A percentile compares a stretch with the other conserved stretches of the same genome.
These are phyloP conservation scores for Alternaria hordeiaustralica DNA, from an alignment of 2,329 filamentous ascomycete genomes.

Conservation along the genomic window DNA sequence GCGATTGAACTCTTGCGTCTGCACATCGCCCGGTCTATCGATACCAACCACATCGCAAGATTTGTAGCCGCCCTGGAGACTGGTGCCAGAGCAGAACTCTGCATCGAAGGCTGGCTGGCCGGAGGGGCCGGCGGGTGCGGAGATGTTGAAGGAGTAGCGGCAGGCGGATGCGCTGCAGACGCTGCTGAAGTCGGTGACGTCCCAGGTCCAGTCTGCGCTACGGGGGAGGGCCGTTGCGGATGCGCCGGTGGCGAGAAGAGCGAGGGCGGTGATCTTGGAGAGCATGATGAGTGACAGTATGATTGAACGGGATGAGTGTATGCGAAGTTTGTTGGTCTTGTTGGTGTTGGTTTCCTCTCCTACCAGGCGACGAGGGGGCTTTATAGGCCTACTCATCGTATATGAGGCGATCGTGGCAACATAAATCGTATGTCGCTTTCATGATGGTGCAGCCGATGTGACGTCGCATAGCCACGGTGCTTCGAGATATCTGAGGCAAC, in stretches of 20 bases:
- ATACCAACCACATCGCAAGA: constrained; percentile 16
- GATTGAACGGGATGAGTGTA: neutral
- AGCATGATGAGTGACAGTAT: constrained; percentile 18
- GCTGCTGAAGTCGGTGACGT: constrained; percentile 22
- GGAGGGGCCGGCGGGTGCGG: constrained; percentile 14
- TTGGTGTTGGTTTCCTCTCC: neutral
- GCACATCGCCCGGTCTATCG: constrained; percentile 17
- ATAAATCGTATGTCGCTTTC: fast-evolving
- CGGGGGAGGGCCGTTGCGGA: constrained; percentile 7
- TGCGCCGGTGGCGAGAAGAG: constrained; percentile 13
- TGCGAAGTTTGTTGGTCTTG: neutral
- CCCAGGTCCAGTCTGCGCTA: constrained; percentile 20
- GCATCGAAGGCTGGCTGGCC: constrained; percentile 24
- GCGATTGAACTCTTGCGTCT: constrained; percentile 20
- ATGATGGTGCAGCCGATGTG: neutral
- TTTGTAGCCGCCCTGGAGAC: constrained; percentile 21
- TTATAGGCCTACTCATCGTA: neutral
- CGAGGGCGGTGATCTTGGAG: constrained; percentile 13
- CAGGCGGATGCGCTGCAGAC: constrained; percentile 29
- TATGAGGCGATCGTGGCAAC: neutral
- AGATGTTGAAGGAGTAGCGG: constrained; percentile 26
- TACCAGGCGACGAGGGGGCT: fast-evolving
- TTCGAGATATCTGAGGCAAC: neutral
- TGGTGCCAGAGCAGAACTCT: constrained; percentile 18
- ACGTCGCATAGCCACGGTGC: neutral